Percentiles rank a stretch among this genome's conserved stretches.
Conservation (phyloP, 225 moss, liverwort and hornwort species). For the Physcomitrellopsis africana region DNA sequence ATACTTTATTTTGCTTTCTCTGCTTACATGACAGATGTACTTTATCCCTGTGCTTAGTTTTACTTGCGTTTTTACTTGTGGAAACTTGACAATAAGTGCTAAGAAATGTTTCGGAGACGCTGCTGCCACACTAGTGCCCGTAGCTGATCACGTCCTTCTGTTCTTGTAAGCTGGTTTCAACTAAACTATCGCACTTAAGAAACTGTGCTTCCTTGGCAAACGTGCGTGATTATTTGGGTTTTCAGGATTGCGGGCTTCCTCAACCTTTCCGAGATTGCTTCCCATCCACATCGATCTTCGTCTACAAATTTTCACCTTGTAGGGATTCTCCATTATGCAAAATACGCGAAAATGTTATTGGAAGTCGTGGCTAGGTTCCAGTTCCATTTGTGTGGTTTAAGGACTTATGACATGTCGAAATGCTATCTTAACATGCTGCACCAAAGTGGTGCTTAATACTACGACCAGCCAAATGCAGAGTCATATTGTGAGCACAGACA, state of each 20-base stretch:
- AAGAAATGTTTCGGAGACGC: neutral
- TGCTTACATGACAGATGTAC: neutral
- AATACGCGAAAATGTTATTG: too few relatives aligned
- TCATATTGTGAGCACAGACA: too few relatives aligned
- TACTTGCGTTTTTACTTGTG: neutral
- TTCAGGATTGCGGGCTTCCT: neutral
- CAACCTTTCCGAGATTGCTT: too few relatives aligned
- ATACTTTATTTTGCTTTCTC: neutral
- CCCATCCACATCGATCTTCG: too few relatives aligned
- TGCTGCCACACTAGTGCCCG: neutral
- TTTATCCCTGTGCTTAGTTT: neutral
- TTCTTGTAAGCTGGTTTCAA: neutral
- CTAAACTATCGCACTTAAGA: neutral
- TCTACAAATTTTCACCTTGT: too few relatives aligned
- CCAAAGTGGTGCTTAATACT: too few relatives aligned
- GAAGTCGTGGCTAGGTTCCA: too few relatives aligned
- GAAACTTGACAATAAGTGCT: neutral
- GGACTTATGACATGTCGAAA: too few relatives aligned
- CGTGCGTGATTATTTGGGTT: neutral
- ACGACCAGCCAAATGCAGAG: too few relatives aligned
- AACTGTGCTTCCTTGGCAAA: neutral
- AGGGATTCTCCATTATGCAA: too few relatives aligned
- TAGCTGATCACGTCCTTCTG: neutral
- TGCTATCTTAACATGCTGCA: too few relatives aligned
- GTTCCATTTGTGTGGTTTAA: too few relatives aligned